Evolutionary conservation across 2,329 filamentous ascomycete genomes (phyloP).

Genomic region (Parafenestella ontariensis): DNA sequence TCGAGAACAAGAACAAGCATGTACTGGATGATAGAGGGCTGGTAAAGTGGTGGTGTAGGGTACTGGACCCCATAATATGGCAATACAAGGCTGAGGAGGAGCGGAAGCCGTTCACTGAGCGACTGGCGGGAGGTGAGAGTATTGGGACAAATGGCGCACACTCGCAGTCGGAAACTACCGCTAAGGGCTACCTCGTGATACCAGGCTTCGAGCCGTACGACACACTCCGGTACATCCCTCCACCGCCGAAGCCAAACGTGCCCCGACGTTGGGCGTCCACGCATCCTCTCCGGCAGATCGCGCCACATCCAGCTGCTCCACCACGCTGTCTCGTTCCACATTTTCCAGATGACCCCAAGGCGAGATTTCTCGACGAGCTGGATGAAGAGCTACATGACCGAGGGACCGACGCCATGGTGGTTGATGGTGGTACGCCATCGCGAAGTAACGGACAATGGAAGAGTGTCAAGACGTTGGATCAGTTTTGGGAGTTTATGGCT

Average conservation of each 20-base stretch:
- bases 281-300: conserved; percentile 76
- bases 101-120: conserved; percentile 39
- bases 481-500: conserved; percentile 99
- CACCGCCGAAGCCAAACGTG: conserved; percentile 48
- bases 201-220: conserved; percentile 87
- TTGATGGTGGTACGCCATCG: conserved; percentile 50
- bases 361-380: conserved; percentile 84
- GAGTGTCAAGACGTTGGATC: conserved; percentile 80
- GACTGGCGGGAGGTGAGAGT: conserved; percentile 36
- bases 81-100: conserved; percentile 54
- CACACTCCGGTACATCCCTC: conserved; percentile 78
- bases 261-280: conserved; percentile 63
- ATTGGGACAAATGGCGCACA: conserved; percentile 23
- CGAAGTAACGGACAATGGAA: conserved; percentile 76
- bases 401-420: conserved; percentile 38
- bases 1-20: conserved; percentile 85
- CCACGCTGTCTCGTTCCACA: conserved; percentile 85
- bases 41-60: conserved; percentile 95
- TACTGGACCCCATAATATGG: conserved; percentile 77
- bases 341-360: conserved; percentile 95
- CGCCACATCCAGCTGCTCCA: conserved; percentile 71
- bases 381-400: conserved; percentile 78
- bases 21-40: conserved; percentile 88
- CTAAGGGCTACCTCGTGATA: conserved; percentile 83
- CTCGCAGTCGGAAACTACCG: conserved; percentile 42